phyloP scores from a whole-genome alignment of 1,139 yeast species.

The Insectozyma bohioensis region DNA sequence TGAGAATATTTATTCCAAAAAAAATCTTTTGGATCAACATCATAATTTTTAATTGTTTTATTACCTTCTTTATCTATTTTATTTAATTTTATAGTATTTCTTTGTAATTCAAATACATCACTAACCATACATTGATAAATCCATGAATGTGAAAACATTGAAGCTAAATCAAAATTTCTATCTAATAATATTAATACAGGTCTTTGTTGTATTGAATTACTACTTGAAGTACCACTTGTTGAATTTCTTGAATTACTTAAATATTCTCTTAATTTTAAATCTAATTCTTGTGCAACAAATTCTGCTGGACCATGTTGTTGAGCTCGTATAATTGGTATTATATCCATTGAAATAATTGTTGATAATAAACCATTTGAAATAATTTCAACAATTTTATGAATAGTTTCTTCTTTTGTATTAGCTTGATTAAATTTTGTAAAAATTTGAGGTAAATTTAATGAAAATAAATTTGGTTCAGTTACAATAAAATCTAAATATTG shows the following conservation, averaged over 20 bases:
- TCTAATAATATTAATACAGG: conserved; percentile 82
- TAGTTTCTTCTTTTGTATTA: conserved; percentile 68
- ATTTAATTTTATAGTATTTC: conserved; percentile 60
- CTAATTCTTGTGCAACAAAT: conserved; percentile 83
- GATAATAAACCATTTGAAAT: conserved; percentile 83
- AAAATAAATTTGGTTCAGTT: conserved; percentile 88
- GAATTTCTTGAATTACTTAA: conserved; percentile 68
- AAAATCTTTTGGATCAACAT: conserved; percentile 88
- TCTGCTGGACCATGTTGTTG: conserved; percentile 96
- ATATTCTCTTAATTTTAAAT: conserved; percentile 78
- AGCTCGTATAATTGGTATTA: conserved; percentile 86
- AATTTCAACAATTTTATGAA: conserved; percentile 63
- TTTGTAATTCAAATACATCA: conserved; percentile 79
- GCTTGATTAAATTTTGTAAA: conserved; percentile 74
- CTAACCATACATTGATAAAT: conserved; percentile 95
- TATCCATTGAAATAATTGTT: conserved; percentile 71
- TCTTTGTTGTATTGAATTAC: conserved; percentile 52
- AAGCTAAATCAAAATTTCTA: conserved; percentile 83
- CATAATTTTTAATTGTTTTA: conserved; percentile 55
- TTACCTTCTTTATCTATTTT: conserved; percentile 38
- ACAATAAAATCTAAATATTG: conserved; percentile 91
- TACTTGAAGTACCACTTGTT: conserved; percentile 26
- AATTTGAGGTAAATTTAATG: conserved; percentile 65
- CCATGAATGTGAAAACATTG: conserved; percentile 98
- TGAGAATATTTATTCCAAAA: conserved; percentile 87